A percentile compares a stretch with the other conserved stretches of the same genome.
Evolutionary conservation across 192 early-diverging fungal genomes (phyloP).

Genomic region (Backusella luteola): DNA sequence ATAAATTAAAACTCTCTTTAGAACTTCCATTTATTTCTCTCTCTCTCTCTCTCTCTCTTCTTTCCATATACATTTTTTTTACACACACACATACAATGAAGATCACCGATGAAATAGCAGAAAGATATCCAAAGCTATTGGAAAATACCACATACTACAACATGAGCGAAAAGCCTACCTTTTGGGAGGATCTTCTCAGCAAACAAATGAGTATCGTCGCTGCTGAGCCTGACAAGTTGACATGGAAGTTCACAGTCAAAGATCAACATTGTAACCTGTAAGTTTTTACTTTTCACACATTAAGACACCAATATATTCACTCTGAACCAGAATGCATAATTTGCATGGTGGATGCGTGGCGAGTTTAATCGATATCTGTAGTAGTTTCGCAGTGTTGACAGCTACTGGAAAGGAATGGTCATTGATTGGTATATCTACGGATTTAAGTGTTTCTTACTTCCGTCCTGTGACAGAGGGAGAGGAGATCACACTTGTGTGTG

Average conservation of each 20-base stretch:
- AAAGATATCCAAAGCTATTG: constrained; percentile 20
- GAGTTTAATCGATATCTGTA: constrained; percentile 33
- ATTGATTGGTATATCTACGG: constrained; percentile 28
- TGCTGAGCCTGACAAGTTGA: constrained; percentile 12
- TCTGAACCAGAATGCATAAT: constrained; percentile 5
- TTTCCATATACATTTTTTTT: not conserved
- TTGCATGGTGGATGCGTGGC: constrained; percentile 37
- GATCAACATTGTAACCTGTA: constrained; percentile 26
- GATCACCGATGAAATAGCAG: not conserved
- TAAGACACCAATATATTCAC: not conserved
- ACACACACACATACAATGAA: constrained; percentile 10
- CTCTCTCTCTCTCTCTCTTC: not conserved
- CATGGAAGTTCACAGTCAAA: constrained; percentile 27
- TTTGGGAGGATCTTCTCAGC: constrained; percentile 11
- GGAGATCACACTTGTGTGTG: constrained; percentile 17
- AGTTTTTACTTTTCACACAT: not conserved
- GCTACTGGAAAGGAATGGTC: constrained; percentile 19
- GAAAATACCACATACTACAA: not conserved
- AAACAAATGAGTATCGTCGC: constrained; percentile 11
- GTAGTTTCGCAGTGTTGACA: constrained; percentile 20
- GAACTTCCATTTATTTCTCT: not conserved
- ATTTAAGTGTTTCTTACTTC: constrained; percentile 21
- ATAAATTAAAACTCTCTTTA: not conserved
- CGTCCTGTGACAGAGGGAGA: constrained; percentile 7
- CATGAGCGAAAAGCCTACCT: not conserved